Percentiles rank a stretch among this genome's conserved stretches.
Conservation (phyloP, 2,329 filamentous ascomycete genomes). For the Hypoxylon sp. region DNA sequence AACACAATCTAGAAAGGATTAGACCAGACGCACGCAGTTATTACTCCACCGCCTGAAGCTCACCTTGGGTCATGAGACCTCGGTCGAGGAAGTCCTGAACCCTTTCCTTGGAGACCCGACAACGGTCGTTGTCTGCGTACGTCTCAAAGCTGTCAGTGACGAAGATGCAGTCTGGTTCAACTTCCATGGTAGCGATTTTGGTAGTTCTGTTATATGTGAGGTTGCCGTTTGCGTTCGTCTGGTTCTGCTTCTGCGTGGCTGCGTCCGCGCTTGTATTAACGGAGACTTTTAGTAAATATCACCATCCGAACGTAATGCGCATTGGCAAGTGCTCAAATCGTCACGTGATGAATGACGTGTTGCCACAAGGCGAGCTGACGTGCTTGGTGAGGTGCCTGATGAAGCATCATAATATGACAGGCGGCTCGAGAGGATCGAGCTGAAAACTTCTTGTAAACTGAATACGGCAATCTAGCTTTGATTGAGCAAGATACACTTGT, state of each 20-base stretch:
- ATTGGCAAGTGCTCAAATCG: background rate
- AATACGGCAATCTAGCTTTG: background rate
- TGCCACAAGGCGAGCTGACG: background rate
- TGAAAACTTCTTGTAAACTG: background rate
- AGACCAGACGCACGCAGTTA: background rate
- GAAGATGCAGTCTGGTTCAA: conserved; percentile 1
- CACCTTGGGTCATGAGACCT: conserved; percentile 20
- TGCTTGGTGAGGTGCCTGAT: background rate
- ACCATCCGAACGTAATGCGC: background rate
- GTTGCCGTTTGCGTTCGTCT: background rate
- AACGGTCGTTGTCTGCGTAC: background rate
- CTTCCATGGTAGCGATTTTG: conserved; percentile 7
- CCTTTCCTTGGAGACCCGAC: conserved; percentile 3
- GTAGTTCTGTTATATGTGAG: background rate
- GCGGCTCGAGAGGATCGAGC: background rate
- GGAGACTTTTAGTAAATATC: background rate
- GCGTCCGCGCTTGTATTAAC: background rate
- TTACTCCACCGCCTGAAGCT: background rate
- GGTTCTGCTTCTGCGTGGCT: too few relatives aligned
- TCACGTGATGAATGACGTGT: background rate
- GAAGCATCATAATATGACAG: background rate
- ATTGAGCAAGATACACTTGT: background rate
- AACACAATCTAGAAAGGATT: conserved; percentile 10
- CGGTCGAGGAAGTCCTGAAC: conserved; percentile 13
- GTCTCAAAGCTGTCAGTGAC: conserved; percentile 19